Base-by-base conservation (phyloP, 148 eudicot genomes). In the Camellia japonica region DNA sequence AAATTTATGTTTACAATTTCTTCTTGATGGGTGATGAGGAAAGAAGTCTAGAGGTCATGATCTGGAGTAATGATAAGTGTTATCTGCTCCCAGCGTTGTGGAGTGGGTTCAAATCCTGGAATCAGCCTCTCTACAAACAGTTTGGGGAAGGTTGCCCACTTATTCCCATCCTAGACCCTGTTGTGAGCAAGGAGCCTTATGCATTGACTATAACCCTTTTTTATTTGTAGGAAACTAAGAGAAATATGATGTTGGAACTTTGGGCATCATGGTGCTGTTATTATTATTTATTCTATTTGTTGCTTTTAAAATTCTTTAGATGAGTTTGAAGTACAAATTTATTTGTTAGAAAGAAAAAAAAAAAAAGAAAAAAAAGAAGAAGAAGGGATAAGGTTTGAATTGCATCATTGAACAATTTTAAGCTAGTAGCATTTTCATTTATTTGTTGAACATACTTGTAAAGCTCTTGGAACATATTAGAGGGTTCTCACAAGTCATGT, bases 21-120 rank as follows among this genome's bases (percentile, higher is more conserved):
- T 75, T 62, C 67, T 60, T 46, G 20, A 75, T 74, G 78, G 78
- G 49, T 68, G 16, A 15, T 12, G 30, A 75, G 30, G 41, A 18
- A 5, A 46, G 19, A 68, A 68, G 46, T 46, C 19, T 68, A n/a
- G n/a, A n/a, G n/a, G n/a, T n/a, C n/a, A n/a, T n/a, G n/a, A n/a
- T n/a, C n/a, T n/a, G n/a, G n/a, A n/a, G n/a, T n/a, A n/a, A n/a
- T n/a, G n/a, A n/a, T n/a, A n/a, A n/a, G 23, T 23, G 23, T 23
- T 23, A 23, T 23, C 23, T 23, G 0, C 23, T 23, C 23, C 23
- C 23, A 23, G 23, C 0, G 23, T 23, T 23, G 23, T 23, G 23
- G 23, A 23, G 23, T 23, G 23, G 23, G 23, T 23, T 23, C 23
- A 23, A 23, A 23, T 23, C 23, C 23, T 23, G 23, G 23, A 23